Evolutionary conservation across 2,329 filamentous ascomycete species (phyloP).

Genomic region (Fusarium cicatricum): DNA sequence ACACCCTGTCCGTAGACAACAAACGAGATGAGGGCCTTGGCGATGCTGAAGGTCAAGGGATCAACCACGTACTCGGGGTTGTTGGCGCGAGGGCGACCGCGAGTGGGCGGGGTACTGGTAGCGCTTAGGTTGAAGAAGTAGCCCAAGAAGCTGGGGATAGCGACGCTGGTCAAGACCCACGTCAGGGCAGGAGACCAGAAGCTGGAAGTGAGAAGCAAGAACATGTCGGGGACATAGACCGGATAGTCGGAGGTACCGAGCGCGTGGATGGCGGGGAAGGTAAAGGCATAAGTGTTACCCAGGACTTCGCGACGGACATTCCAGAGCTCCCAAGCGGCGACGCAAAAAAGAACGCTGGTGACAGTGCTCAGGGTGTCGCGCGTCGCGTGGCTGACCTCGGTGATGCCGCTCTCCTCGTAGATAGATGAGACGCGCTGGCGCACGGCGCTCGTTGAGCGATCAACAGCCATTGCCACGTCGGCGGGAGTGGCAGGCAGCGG

Average conservation of each 20-base stretch:
- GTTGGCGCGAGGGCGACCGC: constrained; percentile 53
- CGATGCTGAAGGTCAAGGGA: constrained; percentile 88
- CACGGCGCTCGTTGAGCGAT: constrained; percentile 72
- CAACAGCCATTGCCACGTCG: constrained; percentile 78
- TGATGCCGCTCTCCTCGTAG: constrained; percentile 72
- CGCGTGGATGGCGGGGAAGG: constrained; percentile 68
- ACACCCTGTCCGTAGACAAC: constrained; percentile 78
- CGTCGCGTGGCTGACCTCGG: constrained; percentile 69
- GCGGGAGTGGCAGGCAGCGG: constrained; percentile 84
- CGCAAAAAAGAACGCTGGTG: constrained; percentile 72
- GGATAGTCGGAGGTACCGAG: constrained; percentile 66
- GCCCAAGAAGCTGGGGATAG: constrained; percentile 74
- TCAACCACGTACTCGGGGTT: constrained; percentile 72
- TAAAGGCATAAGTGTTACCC: constrained; percentile 75
- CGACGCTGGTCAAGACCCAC: constrained; percentile 77
- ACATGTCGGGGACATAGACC: constrained; percentile 81
- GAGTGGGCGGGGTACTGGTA: constrained; percentile 52
- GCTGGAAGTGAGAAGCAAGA: constrained; percentile 74
- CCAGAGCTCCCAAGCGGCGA: constrained; percentile 74
- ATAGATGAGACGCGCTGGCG: constrained; percentile 70
- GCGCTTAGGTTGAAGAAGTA: constrained; percentile 91
- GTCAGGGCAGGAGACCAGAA: constrained; percentile 87
- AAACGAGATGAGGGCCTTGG: constrained; percentile 83
- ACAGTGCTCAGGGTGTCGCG: constrained; percentile 78
- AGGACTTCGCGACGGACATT: constrained; percentile 76